Base-by-base conservation (phyloP, 2,329 filamentous ascomycete genomes). In the Remersonia thermophila region DNA sequence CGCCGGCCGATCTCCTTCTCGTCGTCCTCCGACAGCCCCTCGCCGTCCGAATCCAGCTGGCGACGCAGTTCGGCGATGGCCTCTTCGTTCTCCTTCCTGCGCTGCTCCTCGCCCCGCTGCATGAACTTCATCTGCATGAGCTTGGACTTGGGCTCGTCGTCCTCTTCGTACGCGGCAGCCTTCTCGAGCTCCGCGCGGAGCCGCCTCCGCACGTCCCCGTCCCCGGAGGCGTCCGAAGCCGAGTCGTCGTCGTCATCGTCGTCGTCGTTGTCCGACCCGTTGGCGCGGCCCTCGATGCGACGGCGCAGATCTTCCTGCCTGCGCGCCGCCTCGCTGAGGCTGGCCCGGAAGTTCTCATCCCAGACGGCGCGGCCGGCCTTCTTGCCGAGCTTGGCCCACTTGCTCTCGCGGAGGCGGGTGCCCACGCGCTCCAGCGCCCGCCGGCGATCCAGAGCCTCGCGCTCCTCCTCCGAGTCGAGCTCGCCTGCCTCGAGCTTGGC, bases 101-200 rank as follows among this genome's bases (percentile, higher is more conserved):
- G 76, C 27, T 77, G 69, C 18, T 80, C 81, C 51, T 95, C 87
- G 2, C 86, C 84, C 47, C 80, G 85, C 50, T 80, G 77, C 91
- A 98, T 96, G 55, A 98, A 98, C 42, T 84, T 83, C 80, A 98
- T 85, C 35, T 73, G 71, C 58, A 83, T 77, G 6, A 98, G 62
- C 48, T 75, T 80, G 11, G 79, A 78, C 47, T 71, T 67, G 0
- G 72, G 71, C 13, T 61, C 61, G 15, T 71, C 68, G 18, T 71
- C 68, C 11, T 67, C 60, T 7, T 61, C 53, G 25, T 63, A 61
- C 8, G 65, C 58, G 13, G 61, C 58, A 12, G 61, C 61, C 7
- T 55, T 62, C 41, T 61, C 63, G 33, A 69, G 60, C 43, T 70
- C 54, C 27, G 59, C 60, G 29, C 78, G 55, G 10, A 75, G 53